phyloP scores from a whole-genome alignment of 352 stramenopile genomes.

The Pythium guiyangense region DNA sequence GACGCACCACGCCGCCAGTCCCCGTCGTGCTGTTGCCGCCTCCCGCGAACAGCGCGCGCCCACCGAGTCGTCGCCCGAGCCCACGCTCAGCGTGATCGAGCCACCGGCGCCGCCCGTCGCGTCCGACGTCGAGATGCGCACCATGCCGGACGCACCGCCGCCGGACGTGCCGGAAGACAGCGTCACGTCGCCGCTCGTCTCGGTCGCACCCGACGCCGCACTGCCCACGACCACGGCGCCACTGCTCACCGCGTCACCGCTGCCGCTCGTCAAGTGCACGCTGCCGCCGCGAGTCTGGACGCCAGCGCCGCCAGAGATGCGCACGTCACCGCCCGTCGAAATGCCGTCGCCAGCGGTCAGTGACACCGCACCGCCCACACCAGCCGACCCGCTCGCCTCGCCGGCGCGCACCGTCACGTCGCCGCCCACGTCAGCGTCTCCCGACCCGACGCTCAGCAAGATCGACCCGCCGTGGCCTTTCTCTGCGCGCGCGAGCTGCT shows the following conservation, averaged over 20 bases:
- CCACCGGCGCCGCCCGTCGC: conserved; percentile 10
- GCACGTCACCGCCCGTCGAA: background rate
- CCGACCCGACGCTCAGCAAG: no score
- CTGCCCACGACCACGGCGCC: conserved; percentile 10
- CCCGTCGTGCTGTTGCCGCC: no score
- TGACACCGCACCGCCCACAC: no score
- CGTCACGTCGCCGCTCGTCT: background rate
- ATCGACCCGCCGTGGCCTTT: no score
- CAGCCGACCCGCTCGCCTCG: no score
- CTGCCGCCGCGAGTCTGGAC: background rate
- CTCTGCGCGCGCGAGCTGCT: no score
- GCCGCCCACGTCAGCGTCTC: no score
- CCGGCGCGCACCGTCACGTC: no score
- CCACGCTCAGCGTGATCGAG: no score
- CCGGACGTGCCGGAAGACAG: no score
- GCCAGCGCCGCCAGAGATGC: background rate
- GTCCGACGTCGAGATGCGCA: conserved; percentile 15
- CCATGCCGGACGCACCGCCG: background rate
- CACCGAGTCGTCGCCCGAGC: conserved; percentile 4
- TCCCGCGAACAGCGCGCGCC: no score
- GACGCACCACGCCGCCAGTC: no score
- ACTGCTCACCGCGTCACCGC: background rate
- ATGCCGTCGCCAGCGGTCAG: background rate
- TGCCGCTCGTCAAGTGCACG: background rate
- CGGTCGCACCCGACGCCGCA: background rate